Conservation (phyloP, 805 yeast genomes). For the Candida corydali region DNA sequence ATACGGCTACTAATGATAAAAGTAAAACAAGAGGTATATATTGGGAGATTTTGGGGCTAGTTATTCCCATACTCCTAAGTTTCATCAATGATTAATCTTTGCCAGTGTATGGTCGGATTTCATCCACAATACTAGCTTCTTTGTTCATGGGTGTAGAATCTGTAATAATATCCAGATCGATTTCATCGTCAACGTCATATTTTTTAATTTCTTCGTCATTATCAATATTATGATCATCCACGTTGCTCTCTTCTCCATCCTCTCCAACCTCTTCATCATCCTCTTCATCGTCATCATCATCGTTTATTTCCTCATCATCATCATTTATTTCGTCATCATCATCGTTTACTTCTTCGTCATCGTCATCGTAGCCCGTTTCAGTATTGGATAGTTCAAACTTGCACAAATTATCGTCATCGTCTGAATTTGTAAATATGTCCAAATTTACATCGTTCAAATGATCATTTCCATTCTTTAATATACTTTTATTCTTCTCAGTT, state of each 20-base stretch:
- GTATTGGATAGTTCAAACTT: constrained; percentile 11
- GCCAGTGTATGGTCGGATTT: constrained; percentile 3
- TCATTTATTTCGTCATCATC: neutral
- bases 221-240: neutral
- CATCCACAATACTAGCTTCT: constrained; percentile 1
- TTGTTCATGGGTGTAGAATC: constrained; percentile 6
- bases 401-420: constrained; percentile 11
- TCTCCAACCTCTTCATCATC: constrained; percentile 4
- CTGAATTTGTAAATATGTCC: constrained; percentile 9
- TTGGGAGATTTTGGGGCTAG: constrained; percentile 20
- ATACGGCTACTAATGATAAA: neutral
- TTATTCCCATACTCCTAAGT: constrained; percentile 23
- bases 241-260: constrained; percentile 2
- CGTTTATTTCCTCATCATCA: neutral
- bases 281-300: neutral
- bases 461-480: constrained; percentile 3
- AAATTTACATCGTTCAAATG: constrained; percentile 3
- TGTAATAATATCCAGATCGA: neutral
- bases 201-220: neutral
- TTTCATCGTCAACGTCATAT: constrained; percentile 2
- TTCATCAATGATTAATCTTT: constrained; percentile 15
- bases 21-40: constrained; percentile 12
- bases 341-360: constrained; percentile 2
- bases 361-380: constrained; percentile 3
- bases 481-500: constrained; percentile 1